Evolutionary conservation across 257 asterid genomes (phyloP).

Genomic region (Jaltomata sinuosa): DNA sequence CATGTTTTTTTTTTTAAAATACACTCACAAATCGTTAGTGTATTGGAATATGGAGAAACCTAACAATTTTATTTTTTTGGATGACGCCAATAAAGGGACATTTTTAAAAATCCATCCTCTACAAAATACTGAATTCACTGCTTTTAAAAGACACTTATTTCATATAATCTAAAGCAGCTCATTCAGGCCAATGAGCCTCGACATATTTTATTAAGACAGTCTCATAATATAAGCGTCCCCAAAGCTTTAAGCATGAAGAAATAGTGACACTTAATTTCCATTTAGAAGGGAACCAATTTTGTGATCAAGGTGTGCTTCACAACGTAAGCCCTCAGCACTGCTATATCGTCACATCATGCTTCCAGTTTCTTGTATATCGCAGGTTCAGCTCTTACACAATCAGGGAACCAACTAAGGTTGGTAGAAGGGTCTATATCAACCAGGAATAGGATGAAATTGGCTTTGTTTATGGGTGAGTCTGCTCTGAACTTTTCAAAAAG

Average conservation of each 20-base stretch:
- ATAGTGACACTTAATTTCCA: constrained; percentile 15
- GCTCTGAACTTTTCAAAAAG: constrained; percentile 43
- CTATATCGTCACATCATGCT: constrained; percentile 49
- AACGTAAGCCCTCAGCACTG: constrained; percentile 71
- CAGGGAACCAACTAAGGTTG: constrained; percentile 93
- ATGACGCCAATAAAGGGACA: too few species aligned
- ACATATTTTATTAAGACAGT: too few species aligned
- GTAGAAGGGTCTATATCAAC: constrained; percentile 87
- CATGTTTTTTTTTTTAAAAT: too few species aligned
- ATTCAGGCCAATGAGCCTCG: too few species aligned
- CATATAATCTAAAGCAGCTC: not conserved
- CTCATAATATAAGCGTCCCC: too few species aligned
- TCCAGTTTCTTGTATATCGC: constrained; percentile 81
- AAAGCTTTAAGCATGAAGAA: not conserved
- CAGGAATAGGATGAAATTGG: constrained; percentile 75
- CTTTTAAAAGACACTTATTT: not conserved
- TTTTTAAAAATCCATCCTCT: too few species aligned
- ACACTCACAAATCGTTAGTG: too few species aligned
- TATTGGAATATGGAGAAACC: too few species aligned
- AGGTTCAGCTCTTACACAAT: constrained; percentile 93
- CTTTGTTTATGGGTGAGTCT: constrained; percentile 51
- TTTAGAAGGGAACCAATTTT: constrained; percentile 47
- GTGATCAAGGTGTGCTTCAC: constrained; percentile 70
- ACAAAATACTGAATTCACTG: too few species aligned
- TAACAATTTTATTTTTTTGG: too few species aligned